Evolutionary conservation across 352 stramenopile species (phyloP), one percentile per base, ranked within the genome.

Genomic region (Phytopythium oedochilum): DNA sequence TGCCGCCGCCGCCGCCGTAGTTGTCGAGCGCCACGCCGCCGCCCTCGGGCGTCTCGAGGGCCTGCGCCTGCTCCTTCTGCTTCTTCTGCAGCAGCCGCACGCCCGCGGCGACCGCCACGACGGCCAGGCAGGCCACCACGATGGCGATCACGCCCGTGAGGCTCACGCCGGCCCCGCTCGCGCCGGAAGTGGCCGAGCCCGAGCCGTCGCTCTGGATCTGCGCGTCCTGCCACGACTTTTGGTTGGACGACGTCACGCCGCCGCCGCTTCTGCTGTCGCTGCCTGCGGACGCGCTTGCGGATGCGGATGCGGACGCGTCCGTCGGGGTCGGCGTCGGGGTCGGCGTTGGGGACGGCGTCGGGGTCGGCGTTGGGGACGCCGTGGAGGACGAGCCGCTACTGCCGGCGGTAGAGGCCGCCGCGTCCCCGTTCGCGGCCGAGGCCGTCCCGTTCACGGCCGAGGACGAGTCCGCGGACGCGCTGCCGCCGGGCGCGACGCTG

Each of bases 21-120:
- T 71, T 68, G 25, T 85, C 78, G 17, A 79, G 57, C 2, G 44
- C 63, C n/a, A n/a, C n/a, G 34, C 11, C 34, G 23, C 45, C 49
- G 20, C 26, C 60, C 26, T 68, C 71, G 5, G 80, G 78, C 20
- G 77, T 88, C 59, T 69, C 63, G 32, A 79, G 50, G 20, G 71
- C 61, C 17, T 64, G 56, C 39, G 89, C 79, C 61, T 88, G 87
- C 57, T 70, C 67, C 57, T 40, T 26, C 4, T 64, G 55, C 61
- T 76, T 76, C 61, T 87, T 88, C 36, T 71, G 57, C 54, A 91
- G 65, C 55, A 91, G 66, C 46, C 79, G 73, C 22, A 80, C 78
- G 53, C 81, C 81, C 8, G 76, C 76, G 38, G 85, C 76, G 39
- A 89, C 66, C 23, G 81, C 81, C 45, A 91, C 75, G 39, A 91